Conservation (phyloP, 371 early-diverging fungal genomes). For the Choanephora cucurbitarum region DNA sequence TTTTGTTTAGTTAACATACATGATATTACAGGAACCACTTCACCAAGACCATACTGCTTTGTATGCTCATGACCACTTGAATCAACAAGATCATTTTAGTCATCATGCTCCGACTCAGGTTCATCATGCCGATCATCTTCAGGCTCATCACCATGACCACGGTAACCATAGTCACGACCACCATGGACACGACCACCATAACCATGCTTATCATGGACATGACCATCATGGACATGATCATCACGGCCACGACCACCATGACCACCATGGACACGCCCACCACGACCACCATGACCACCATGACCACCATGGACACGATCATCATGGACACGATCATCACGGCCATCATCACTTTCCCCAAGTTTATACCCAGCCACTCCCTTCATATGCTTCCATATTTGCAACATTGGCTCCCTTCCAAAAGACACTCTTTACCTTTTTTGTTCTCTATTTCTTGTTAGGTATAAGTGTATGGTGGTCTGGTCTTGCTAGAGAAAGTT, state of each 20-base stretch:
- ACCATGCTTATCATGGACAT: conserved; percentile 20
- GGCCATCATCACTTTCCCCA: conserved; percentile 30
- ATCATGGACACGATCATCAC: conserved; percentile 28
- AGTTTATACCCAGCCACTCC: conserved; percentile 28
- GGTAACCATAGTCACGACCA: conserved; percentile 8
- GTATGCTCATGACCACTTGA: too few species aligned
- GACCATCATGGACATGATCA: conserved; percentile 17
- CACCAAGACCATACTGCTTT: too few species aligned
- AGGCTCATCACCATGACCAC: conserved; percentile 11
- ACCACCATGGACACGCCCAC: conserved; percentile 17
- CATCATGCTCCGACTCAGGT: not conserved
- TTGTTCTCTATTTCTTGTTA: conserved; percentile 43
- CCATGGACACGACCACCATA: conserved; percentile 28
- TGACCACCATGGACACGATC: conserved; percentile 15
- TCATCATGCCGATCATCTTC: conserved; percentile 1
- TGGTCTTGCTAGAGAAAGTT: conserved; percentile 50
- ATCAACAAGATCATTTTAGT: too few species aligned
- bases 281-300: conserved; percentile 13
- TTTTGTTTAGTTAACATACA: too few species aligned
- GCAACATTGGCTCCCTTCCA: conserved; percentile 48
- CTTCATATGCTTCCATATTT: conserved; percentile 37
- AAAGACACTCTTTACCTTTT: conserved; percentile 65
- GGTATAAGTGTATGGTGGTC: conserved; percentile 52
- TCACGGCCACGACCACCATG: conserved; percentile 21
- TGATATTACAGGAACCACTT: too few species aligned